Conservation (phyloP, 176 grass and related monocot genomes). For the Olyra latifolia region DNA sequence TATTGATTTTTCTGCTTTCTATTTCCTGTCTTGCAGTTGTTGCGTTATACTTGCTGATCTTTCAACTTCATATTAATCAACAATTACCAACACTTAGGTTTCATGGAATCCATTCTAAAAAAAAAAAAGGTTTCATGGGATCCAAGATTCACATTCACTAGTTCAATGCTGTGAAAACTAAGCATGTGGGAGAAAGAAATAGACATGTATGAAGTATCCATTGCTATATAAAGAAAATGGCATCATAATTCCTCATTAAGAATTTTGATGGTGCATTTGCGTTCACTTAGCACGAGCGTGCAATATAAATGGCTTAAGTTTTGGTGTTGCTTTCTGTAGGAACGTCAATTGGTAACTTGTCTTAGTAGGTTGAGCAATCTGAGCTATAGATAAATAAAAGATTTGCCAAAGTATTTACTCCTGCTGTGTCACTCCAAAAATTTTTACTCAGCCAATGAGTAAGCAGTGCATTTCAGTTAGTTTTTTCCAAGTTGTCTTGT, state of each 20-base stretch:
- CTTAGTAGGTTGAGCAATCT: constrained; percentile 10
- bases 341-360: constrained; percentile 14
- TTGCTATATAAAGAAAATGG: neutral
- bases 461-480: neutral
- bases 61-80: constrained; percentile 14
- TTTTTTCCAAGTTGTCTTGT: neutral
- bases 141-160: constrained; percentile 15
- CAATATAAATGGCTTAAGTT: neutral
- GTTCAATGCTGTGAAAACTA: neutral
- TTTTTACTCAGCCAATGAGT: neutral
- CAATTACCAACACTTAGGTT: neutral
- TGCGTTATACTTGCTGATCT: constrained; percentile 25
- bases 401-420: too few species aligned
- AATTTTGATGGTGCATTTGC: neutral
- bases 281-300: neutral
- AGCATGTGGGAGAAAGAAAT: neutral
- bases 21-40: constrained; percentile 12
- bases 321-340: constrained; percentile 16
- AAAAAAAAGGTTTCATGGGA: neutral
- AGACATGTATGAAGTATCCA: neutral
- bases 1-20: neutral
- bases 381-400: constrained; percentile 17
- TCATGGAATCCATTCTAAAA: neutral
- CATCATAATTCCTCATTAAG: neutral
- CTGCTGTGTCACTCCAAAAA: neutral